Evolutionary conservation across 106 monocot species (phyloP).

Genomic region (Allium fistulosum): DNA sequence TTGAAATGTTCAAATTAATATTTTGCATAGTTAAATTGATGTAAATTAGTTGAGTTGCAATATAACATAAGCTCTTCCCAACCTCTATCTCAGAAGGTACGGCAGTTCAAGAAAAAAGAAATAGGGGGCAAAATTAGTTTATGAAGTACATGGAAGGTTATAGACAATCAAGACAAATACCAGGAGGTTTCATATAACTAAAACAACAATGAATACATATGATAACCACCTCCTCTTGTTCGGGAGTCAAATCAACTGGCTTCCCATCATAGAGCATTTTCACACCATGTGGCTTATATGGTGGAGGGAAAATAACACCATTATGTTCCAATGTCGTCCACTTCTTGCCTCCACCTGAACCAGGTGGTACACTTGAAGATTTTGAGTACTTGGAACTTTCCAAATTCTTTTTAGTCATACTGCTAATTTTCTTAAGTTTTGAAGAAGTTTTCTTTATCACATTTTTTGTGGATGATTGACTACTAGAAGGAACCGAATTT

Average conservation of each 20-base stretch:
- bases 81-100: background rate
- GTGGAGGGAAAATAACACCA: constrained; percentile 97
- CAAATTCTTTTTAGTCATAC: constrained; percentile 31
- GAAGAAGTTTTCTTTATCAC: constrained; percentile 38
- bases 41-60: too few species aligned
- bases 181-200: background rate
- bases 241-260: constrained; percentile 82
- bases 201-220: constrained; percentile 2
- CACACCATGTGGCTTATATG: constrained; percentile 84
- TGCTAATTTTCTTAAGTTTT: constrained; percentile 46
- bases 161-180: too few species aligned
- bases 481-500: constrained; percentile 33
- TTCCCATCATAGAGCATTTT: constrained; percentile 95
- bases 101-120: background rate
- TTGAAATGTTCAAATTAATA: background rate
- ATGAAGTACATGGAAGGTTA: background rate
- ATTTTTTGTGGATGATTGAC: constrained; percentile 34
- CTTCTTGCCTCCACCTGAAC: constrained; percentile 85
- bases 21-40: background rate
- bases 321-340: constrained; percentile 87
- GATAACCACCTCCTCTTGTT: constrained; percentile 80
- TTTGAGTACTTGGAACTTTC: constrained; percentile 53
- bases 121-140: too few species aligned
- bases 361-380: constrained; percentile 70
- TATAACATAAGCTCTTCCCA: background rate